phyloP scores from a whole-genome alignment of 257 asterid genomes.

The Solanum peruvianum region DNA sequence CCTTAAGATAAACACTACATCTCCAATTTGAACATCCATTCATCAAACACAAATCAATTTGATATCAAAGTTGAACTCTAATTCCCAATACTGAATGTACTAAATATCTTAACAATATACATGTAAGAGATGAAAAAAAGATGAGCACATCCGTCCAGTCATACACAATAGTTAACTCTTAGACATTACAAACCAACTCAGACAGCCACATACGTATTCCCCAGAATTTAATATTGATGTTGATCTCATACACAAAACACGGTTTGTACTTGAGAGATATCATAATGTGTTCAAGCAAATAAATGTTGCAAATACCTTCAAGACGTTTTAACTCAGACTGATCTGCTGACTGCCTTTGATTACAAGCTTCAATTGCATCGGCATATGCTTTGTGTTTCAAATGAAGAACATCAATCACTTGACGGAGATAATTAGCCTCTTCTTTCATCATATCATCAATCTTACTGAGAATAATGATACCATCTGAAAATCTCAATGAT shows the following conservation, averaged over 20 bases:
- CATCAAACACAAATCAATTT: not conserved
- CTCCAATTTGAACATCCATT: not conserved
- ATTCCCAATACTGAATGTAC: not conserved
- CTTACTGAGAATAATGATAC: slow-evolving; percentile 33
- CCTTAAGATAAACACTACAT: not conserved
- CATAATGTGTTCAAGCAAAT: not conserved
- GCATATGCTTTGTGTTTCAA: slow-evolving; percentile 62
- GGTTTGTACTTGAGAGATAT: not conserved
- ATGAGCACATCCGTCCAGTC: slow-evolving; percentile 4
- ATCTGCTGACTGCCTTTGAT: slow-evolving; percentile 45
- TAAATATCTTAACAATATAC: not conserved
- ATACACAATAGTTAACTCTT: not conserved
- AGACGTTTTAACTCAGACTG: slow-evolving; percentile 64
- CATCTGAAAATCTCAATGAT: slow-evolving; percentile 34
- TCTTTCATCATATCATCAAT: slow-evolving; percentile 64
- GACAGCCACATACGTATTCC: not conserved
- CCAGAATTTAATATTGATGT: not conserved
- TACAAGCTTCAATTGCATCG: slow-evolving; percentile 55
- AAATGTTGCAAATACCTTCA: slow-evolving; percentile 37
- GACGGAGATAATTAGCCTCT: slow-evolving; percentile 47
- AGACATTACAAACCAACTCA: not conserved
- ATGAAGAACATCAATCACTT: slow-evolving; percentile 54
- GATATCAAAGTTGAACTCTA: not conserved
- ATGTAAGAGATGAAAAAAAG: not conserved
- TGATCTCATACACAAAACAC: not conserved